Evolutionary conservation across 805 yeast genomes (phyloP).

Genomic region (Candida maris): DNA sequence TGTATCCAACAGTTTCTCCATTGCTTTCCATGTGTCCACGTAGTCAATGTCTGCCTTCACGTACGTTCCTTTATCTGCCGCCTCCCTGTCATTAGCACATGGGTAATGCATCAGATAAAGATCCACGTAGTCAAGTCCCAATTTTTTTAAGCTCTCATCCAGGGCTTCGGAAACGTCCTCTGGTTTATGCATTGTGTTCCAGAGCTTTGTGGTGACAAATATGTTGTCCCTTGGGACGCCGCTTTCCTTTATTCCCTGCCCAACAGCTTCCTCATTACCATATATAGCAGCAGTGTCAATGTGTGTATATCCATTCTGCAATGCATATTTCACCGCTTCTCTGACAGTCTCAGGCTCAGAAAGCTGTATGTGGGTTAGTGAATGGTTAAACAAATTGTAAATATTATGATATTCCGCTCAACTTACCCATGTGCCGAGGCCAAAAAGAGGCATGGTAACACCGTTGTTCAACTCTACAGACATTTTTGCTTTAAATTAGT

Average conservation of each 20-base stretch:
- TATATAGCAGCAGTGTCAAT: conserved; percentile 75
- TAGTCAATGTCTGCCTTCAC: conserved; percentile 36
- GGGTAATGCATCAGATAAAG: conserved; percentile 72
- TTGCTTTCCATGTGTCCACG: conserved; percentile 58
- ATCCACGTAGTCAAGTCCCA: conserved; percentile 61
- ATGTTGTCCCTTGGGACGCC: conserved; percentile 47
- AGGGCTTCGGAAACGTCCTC: conserved; percentile 43
- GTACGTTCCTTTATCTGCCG: conserved; percentile 33
- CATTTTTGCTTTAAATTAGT: not conserved
- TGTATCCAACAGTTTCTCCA: conserved; percentile 55
- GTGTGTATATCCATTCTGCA: conserved; percentile 67
- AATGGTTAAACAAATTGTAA: not conserved
- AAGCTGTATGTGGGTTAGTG: conserved; percentile 25
- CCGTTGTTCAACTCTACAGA: conserved; percentile 33
- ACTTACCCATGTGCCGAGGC: conserved; percentile 63
- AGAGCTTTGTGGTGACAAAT: conserved; percentile 62
- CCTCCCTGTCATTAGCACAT: conserved; percentile 37
- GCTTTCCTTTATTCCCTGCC: conserved; percentile 50
- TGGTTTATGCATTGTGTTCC: conserved; percentile 38
- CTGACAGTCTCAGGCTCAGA: conserved; percentile 45
- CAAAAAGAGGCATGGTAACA: conserved; percentile 54
- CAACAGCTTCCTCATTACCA: conserved; percentile 55
- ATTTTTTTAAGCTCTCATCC: conserved; percentile 45
- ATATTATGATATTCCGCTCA: not conserved
- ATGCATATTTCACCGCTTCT: conserved; percentile 56